Base-by-base conservation (phyloP, 2,329 filamentous ascomycete species). In the Cercospora zeina region DNA sequence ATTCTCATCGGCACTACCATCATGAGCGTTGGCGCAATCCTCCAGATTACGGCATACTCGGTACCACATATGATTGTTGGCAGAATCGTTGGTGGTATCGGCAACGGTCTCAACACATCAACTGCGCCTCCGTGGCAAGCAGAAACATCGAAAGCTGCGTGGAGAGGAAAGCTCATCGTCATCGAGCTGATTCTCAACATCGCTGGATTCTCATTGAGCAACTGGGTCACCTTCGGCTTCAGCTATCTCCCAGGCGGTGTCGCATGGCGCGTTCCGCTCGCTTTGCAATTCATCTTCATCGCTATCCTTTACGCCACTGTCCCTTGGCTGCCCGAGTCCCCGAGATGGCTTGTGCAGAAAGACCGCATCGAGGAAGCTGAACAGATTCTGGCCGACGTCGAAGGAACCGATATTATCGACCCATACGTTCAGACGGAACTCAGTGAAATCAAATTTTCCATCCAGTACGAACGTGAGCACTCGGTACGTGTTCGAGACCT, bases 151-250 rank as follows among this genome's bases (percentile, higher is more conserved):
- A 78, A 77, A 50, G 71, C 76, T 10, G 71, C 73, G 31, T 78
- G 77, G 77, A 70, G 73, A 54, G 72, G 73, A n/a, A 72, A 72
- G 58, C 67, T 74, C 16, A 71, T 74, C 39, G 70, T 74, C 24
- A 71, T 75, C 49, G 73, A 75, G 54, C 77, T 83, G 71, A 80
- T 80, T 50, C 74, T 83, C 68, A 71, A 70, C 36, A 80, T 83
- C 47, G 76, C 75, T 16, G 82, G 82, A 1, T 83, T 82, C 62
- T 77, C 72, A 1, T 53, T 84, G 1, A 78, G 76, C 4, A 82
- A 83, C 49, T 84, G 82, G 80, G 75, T 84, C 10, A 83, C 78
- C 7, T 83, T 78, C 61, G 81, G 81, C 1, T 77, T 83, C 59
- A 80, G 77, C 5, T 84, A 80, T 65, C 67, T 77, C 1, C 69